These are phyloP conservation scores for Elongisporangium prolatum DNA, from an alignment of 352 stramenopile genomes.

Conservation along the genomic window DNA sequence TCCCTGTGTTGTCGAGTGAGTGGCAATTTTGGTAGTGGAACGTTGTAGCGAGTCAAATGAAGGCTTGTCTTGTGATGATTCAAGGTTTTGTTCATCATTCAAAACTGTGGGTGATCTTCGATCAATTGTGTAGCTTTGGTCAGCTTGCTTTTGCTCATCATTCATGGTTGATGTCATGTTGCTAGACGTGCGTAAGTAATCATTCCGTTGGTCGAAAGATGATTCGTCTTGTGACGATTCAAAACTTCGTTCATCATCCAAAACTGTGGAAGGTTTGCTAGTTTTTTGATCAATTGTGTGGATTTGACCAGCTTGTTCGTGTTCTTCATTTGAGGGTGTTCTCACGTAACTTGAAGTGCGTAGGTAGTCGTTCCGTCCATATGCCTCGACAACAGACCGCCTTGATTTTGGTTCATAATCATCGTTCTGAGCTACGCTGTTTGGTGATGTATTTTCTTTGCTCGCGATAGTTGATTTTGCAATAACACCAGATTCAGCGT, in stretches of 20 bases:
- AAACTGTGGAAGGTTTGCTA: too few species aligned
- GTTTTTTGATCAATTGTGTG: too few species aligned
- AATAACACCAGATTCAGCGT: neutral
- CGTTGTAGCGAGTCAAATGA: neutral
- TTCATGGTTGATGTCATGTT: neutral
- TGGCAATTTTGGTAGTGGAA: neutral
- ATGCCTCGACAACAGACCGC: neutral
- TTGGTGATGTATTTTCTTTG: neutral
- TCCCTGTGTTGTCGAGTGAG: neutral
- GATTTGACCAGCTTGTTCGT: too few species aligned
- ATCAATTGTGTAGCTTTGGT: neutral
- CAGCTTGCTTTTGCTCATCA: neutral
- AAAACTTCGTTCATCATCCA: too few species aligned
- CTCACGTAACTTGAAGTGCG: too few species aligned
- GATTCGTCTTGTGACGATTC: neutral
- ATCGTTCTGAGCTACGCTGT: neutral
- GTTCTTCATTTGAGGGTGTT: too few species aligned
- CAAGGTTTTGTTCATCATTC: neutral
- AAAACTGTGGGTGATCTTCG: neutral
- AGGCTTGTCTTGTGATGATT: neutral
- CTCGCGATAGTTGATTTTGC: neutral
- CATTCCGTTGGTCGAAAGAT: neutral
- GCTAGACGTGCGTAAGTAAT: neutral
- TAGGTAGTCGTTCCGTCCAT: too few species aligned
- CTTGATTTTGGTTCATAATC: neutral